Evolutionary conservation across 2,329 filamentous ascomycete genomes (phyloP), one percentile per base, ranked within the genome.

Genomic region (Fusarium tupiense): DNA sequence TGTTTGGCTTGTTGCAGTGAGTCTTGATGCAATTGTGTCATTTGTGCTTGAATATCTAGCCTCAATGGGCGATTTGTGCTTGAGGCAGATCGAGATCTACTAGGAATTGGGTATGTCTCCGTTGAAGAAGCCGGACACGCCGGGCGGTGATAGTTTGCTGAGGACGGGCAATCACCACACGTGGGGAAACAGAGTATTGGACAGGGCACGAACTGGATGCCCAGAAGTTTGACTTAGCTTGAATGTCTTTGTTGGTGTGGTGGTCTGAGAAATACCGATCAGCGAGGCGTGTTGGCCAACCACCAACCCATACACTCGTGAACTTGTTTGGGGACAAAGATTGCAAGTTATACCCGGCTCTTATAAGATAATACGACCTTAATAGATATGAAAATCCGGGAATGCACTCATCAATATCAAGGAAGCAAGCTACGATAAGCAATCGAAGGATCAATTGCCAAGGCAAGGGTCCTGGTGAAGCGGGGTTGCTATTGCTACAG

Each of bases 391-490:
- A 24, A 68, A 72, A 72, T 58, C 58, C 44, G 63, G 71, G 71
- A 74, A 74, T 54, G 35, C 22, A 22, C 24, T 44, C 24, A 41
- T 40, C 56, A 24, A 50, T 52, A 72, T 37, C 72, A 72, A 72
- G 72, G 64, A 69, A 69, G 53, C 47, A 52, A 56, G 63, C 47
- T 44, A 61, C 47, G 59, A 68, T 72, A 50, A 60, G 54, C 52
- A 73, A 46, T 46, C 58, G 67, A 44, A 61, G 38, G 29, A 49
- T 64, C 43, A 52, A 46, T 24, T 56, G 59, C 67, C 60, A 74
- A 53, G 67, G 57, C 54, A 46, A 70, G 68, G 72, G 72, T 72
- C 69, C 41, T 75, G 41, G 31, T 64, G 72, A 66, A 75, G 72
- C 68, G 61, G 68, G 72, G 72, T 69, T 71, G 54, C 31, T 41